Evolutionary conservation across 768 basidiomycete species (phyloP).

Genomic region (Psilocybe azurescens): DNA sequence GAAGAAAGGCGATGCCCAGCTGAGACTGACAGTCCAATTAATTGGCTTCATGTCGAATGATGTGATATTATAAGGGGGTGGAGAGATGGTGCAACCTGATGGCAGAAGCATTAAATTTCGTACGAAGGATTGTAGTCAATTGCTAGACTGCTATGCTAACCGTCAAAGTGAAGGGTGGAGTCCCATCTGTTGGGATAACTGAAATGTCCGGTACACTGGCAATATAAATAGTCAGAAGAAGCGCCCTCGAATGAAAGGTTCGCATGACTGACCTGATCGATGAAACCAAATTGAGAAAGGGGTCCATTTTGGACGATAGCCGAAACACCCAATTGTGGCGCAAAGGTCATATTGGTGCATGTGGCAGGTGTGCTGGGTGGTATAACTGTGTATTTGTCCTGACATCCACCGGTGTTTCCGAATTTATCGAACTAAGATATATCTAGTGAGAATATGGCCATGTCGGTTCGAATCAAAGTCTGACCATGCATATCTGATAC

Average conservation of each 20-base stretch:
- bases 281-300: neutral
- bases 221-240: neutral
- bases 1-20: conserved; percentile 61
- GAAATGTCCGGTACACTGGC: neutral
- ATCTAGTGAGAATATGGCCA: neutral
- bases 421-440: conserved; percentile 53
- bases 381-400: conserved; percentile 61
- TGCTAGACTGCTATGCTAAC: neutral
- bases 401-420: conserved; percentile 66
- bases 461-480: conserved; percentile 9
- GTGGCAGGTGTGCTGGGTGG: conserved; percentile 42
- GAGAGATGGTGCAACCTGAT: conserved; percentile 60
- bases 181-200: neutral
- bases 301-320: neutral
- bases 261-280: neutral
- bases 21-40: conserved; percentile 62
- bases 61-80: conserved; percentile 67
- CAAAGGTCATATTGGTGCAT: conserved; percentile 57
- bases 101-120: conserved; percentile 25
- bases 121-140: neutral
- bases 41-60: conserved; percentile 43
- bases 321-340: conserved; percentile 46
- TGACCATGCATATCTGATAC: conserved; percentile 74
- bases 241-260: neutral
- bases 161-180: neutral